Evolutionary conservation across 768 basidiomycete genomes (phyloP), one percentile per base, ranked within the genome.

Genomic region (Xerocomus spinulosus): DNA sequence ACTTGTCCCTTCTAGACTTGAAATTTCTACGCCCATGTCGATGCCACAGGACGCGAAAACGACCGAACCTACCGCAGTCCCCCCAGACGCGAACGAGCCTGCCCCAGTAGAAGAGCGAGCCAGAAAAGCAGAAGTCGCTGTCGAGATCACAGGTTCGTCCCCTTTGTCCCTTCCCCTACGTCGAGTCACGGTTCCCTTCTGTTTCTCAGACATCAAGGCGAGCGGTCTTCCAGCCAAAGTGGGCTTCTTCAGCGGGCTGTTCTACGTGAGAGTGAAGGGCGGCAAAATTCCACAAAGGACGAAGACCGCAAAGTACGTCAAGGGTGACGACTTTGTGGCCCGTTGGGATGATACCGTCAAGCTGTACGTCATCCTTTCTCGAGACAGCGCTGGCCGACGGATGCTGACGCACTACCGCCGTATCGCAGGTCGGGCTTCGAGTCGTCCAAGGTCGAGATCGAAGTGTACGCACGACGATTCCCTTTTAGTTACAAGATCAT

Each of bases 401-500:
- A 37, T 24, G 6, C 36, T 10, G n/a, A 28, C 10, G 26, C 10
- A 28, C 26, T 10, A 28, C 26, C 10, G 26, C 26, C 9, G 9
- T 14, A 8, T 26, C n/a, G 28, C n/a, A 66, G 64, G 44, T 59
- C 66, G 10, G 61, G 64, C 9, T 40, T 66, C 15, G 64, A 60
- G 49, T 61, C 66, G 29, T 66, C 64, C 51, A 64, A 53, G 35
- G 52, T 66, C n/a, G 66, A 68, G 42, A 64, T 66, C 20, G 66
- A 66, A 38, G 66, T 66, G 14, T 68, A 59, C 7, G 64, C 64
- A 3, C 59, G 64, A 10, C 42, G 62, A 3, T 66, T 68, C 26
- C 66, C 66, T 44, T 66, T 64, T 13, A 66, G 37, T 42, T 66
- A 64, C 54, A 66, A 68, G 29, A 7, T 66, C 51, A 64, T 66